phyloP scores from a whole-genome alignment of 148 eudicot genomes.

The Gaultheria prostrata region DNA sequence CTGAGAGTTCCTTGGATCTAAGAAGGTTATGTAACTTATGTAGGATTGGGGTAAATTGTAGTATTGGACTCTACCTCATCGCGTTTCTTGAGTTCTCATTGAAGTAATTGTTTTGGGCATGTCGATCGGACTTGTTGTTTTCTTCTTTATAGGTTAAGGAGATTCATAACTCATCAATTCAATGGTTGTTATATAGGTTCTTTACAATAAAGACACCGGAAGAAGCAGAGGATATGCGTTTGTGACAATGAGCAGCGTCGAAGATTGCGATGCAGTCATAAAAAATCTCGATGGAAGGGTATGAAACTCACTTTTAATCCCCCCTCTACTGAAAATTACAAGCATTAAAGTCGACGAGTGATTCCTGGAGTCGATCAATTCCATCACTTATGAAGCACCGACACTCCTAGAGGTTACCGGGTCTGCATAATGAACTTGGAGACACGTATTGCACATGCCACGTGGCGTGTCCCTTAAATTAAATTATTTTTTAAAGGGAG shows the following conservation, averaged over 20 bases:
- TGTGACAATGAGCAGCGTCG: constrained; percentile 90
- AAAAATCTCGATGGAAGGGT: constrained; percentile 86
- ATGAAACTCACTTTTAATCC: constrained; percentile 22
- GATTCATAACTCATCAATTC: background rate
- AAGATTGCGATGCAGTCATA: constrained; percentile 68
- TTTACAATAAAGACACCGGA: constrained; percentile 69
- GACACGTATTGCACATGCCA: too few species aligned
- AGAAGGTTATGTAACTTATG: background rate
- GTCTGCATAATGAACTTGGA: too few species aligned
- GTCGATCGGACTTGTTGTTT: background rate
- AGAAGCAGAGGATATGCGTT: constrained; percentile 97
- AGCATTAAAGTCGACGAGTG: background rate
- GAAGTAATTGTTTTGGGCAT: background rate
- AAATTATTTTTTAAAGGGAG: too few species aligned
- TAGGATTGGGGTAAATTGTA: background rate
- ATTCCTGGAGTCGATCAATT: background rate
- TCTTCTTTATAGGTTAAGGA: background rate
- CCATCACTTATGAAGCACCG: background rate
- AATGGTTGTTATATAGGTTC: constrained; percentile 50
- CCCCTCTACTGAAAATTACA: background rate
- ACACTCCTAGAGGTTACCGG: too few species aligned
- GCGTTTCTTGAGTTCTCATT: background rate
- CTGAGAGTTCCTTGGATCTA: background rate
- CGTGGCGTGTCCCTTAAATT: too few species aligned
- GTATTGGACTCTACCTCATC: background rate